Conservation (phyloP, 1,139 yeast genomes). For the Suhomyces bolitotheri region DNA sequence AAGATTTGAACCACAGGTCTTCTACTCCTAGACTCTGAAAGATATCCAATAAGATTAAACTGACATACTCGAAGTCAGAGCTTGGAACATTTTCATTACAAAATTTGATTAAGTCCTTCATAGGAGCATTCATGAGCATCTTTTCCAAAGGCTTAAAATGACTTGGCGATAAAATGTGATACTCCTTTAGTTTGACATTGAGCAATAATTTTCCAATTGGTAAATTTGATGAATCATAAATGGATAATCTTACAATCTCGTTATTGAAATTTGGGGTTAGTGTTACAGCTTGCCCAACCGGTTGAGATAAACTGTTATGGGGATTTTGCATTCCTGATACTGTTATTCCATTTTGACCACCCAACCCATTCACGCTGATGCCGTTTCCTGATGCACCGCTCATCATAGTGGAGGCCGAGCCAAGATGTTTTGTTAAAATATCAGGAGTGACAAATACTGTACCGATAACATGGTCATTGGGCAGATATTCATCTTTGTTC, state of each 20-base stretch:
- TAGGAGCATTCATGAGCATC: slow-evolving; percentile 53
- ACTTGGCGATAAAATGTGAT: slow-evolving; percentile 58
- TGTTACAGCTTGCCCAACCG: slow-evolving; percentile 2
- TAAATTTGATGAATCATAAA: slow-evolving; percentile 42
- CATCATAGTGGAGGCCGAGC: slow-evolving; percentile 39
- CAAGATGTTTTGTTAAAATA: slow-evolving; percentile 41
- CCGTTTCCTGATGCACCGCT: slow-evolving; percentile 30
- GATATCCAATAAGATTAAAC: slow-evolving; percentile 59
- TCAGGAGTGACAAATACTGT: slow-evolving; percentile 58
- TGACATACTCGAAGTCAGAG: slow-evolving; percentile 53
- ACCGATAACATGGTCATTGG: slow-evolving; percentile 49
- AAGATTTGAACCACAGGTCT: slow-evolving; percentile 65
- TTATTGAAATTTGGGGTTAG: slow-evolving; percentile 16
- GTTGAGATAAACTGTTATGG: neutral
- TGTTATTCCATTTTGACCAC: slow-evolving; percentile 12
- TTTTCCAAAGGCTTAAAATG: slow-evolving; percentile 63
- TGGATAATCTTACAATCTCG: slow-evolving; percentile 45
- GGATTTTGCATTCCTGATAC: slow-evolving; percentile 12
- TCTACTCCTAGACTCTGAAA: slow-evolving; percentile 66
- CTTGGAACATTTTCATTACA: slow-evolving; percentile 45
- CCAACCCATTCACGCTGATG: slow-evolving; percentile 25
- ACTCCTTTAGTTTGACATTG: slow-evolving; percentile 53
- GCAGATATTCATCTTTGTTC: slow-evolving; percentile 24
- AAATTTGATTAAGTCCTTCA: slow-evolving; percentile 50
- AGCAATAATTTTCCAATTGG: slow-evolving; percentile 63